Evolutionary conservation across 2,329 filamentous ascomycete species (phyloP).

Genomic region (Apiospora pterosperma): DNA sequence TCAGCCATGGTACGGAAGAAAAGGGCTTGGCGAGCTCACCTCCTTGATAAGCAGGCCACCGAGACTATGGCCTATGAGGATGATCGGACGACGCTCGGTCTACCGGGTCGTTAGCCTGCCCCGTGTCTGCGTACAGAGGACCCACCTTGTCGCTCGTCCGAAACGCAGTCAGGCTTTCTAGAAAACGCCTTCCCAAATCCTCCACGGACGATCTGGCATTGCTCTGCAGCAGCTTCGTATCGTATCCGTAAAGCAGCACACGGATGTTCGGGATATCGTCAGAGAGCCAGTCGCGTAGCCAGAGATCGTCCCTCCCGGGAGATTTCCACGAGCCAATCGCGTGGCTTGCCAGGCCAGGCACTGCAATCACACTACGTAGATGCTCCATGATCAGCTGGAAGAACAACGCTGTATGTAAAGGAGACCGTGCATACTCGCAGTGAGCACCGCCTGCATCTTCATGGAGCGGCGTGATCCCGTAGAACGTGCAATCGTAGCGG

Average conservation of each 20-base stretch:
- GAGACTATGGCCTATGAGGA: conserved; percentile 24
- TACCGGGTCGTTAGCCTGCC: conserved; percentile 5
- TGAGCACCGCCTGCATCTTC: conserved; percentile 8
- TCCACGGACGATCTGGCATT: conserved; percentile 17
- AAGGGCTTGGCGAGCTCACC: conserved; percentile 9
- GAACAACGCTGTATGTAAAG: not conserved
- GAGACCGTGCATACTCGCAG: conserved; percentile 17
- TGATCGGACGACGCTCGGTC: conserved; percentile 15
- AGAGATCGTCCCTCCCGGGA: conserved; percentile 18
- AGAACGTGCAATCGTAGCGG: conserved; percentile 12
- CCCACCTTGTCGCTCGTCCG: conserved; percentile 10
- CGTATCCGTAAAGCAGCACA: conserved; percentile 27
- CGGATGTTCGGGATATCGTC: conserved; percentile 16
- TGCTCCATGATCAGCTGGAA: not conserved
- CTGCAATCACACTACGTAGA: conserved; percentile 23
- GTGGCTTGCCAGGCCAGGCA: conserved; percentile 26
- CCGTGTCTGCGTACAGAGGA: not conserved
- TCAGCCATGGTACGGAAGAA: too few species aligned
- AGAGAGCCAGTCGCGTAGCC: conserved; percentile 26
- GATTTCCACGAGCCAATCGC: conserved; percentile 27
- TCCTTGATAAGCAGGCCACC: conserved; percentile 25
- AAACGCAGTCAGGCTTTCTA: conserved; percentile 14
- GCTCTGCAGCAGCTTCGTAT: conserved; percentile 20
- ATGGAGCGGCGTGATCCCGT: conserved; percentile 24
- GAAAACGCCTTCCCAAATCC: conserved; percentile 12